Percentiles rank a stretch among this genome's conserved stretches.
Evolutionary conservation across 495 filamentous ascomycete species (phyloP).

Genomic region (Neurospora sp.): DNA sequence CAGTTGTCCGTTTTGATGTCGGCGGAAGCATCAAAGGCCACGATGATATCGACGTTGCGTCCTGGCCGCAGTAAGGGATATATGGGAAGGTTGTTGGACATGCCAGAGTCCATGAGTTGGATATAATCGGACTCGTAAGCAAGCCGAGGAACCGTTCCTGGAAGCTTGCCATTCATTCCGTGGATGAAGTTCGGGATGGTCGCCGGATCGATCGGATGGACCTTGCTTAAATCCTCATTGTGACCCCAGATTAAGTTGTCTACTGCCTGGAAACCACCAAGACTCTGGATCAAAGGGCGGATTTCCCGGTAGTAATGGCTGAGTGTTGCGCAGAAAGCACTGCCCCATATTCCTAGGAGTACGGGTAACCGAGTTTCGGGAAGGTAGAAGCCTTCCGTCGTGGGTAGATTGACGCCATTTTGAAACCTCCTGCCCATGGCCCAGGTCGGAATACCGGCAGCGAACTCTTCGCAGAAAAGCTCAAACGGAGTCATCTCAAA

Average conservation of each 20-base stretch:
- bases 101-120: slow-evolving; percentile 92
- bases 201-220: slow-evolving; percentile 88
- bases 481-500: slow-evolving; percentile 95
- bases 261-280: slow-evolving; percentile 65
- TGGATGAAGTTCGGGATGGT: slow-evolving; percentile 77
- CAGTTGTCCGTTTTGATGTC: slow-evolving; percentile 51
- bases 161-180: slow-evolving; percentile 66
- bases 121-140: slow-evolving; percentile 60
- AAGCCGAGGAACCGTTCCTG: slow-evolving; percentile 60
- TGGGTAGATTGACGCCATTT: slow-evolving; percentile 53
- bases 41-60: slow-evolving; percentile 79
- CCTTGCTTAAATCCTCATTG: slow-evolving; percentile 70
- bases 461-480: slow-evolving; percentile 84
- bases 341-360: slow-evolving; percentile 87
- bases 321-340: slow-evolving; percentile 89
- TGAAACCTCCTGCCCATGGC: slow-evolving; percentile 76
- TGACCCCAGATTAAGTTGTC: slow-evolving; percentile 78
- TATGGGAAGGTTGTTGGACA: slow-evolving; percentile 94
- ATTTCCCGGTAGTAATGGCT: slow-evolving; percentile 95
- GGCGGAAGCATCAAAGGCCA: slow-evolving; percentile 37
- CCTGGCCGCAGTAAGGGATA: slow-evolving; percentile 87
- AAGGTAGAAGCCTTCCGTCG: slow-evolving; percentile 44
- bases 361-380: slow-evolving; percentile 75
- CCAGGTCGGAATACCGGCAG: slow-evolving; percentile 90
- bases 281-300: slow-evolving; percentile 60